Conservation (phyloP, 768 basidiomycete genomes). For the Epithele typhae region DNA sequence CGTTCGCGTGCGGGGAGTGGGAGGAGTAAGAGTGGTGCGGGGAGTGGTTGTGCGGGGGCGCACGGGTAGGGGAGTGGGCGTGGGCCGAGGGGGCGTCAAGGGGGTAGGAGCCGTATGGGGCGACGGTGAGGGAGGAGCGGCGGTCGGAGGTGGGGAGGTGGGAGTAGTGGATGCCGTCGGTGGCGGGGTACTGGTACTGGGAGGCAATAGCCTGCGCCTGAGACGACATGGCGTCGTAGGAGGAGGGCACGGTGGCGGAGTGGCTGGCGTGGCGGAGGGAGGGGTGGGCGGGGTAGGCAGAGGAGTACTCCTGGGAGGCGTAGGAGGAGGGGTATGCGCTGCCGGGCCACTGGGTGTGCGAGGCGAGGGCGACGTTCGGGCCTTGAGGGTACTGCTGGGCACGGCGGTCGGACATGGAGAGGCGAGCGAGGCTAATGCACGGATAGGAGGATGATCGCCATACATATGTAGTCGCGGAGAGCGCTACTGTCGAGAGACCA, state of each 20-base stretch:
- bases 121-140: slow-evolving; percentile 14
- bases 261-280: slow-evolving; percentile 12
- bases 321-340: slow-evolving; percentile 13
- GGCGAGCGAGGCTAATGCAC: slow-evolving; percentile 5
- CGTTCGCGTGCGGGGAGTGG: slow-evolving; percentile 8
- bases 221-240: slow-evolving; percentile 15
- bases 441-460: slow-evolving; percentile 17
- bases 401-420: slow-evolving; percentile 19
- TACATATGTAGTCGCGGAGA: slow-evolving; percentile 18
- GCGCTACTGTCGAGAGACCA: slow-evolving; percentile 11
- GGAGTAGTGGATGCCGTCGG: slow-evolving; percentile 13
- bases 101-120: slow-evolving; percentile 14
- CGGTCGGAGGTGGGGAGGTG: slow-evolving; percentile 17
- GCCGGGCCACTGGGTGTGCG: slow-evolving; percentile 13
- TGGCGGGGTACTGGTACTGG: slow-evolving; percentile 11
- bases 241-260: slow-evolving; percentile 1
- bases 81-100: slow-evolving; percentile 9
- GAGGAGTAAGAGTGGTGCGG: slow-evolving; percentile 13
- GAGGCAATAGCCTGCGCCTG: slow-evolving; percentile 16
- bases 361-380: slow-evolving; percentile 14
- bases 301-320: slow-evolving; percentile 15
- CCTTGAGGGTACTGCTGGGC: slow-evolving; percentile 14
- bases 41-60: slow-evolving; percentile 12
- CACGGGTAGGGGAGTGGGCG: slow-evolving; percentile 1
- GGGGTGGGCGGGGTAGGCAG: slow-evolving; percentile 12